These are phyloP conservation scores for Corylus avellana DNA, from an alignment of 306 rosid species.

Conservation along the genomic window DNA sequence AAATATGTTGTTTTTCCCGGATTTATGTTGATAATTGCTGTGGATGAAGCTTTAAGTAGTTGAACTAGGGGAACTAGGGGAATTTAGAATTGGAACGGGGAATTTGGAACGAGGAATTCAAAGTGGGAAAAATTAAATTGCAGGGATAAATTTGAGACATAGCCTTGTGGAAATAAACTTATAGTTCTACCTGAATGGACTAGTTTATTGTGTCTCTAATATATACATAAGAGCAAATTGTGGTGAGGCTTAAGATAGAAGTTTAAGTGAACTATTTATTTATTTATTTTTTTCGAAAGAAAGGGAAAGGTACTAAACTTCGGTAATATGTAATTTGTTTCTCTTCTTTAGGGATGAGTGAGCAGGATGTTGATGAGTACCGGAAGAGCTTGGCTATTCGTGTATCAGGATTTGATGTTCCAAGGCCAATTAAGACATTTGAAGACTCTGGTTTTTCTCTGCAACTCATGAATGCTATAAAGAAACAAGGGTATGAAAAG, in stretches of 20 bases:
- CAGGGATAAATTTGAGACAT: neutral
- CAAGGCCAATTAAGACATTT: conserved; percentile 80
- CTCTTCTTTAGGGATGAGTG: conserved; percentile 67
- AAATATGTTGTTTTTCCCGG: neutral
- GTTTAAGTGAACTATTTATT: neutral
- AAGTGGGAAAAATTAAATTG: neutral
- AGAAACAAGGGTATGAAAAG: conserved; percentile 87
- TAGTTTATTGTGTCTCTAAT: no score
- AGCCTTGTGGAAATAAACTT: no score
- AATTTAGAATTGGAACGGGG: neutral
- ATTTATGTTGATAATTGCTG: neutral
- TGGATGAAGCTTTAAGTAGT: conserved; percentile 1
- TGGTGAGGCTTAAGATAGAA: neutral
- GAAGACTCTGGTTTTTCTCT: conserved; percentile 77
- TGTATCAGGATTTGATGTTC: conserved; percentile 86
- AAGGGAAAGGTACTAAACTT: conserved; percentile 2
- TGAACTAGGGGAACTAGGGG: neutral
- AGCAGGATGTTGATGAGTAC: conserved; percentile 79
- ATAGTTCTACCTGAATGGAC: neutral
- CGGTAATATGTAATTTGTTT: conserved; percentile 5
- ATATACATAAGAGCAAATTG: neutral
- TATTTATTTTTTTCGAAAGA: neutral
- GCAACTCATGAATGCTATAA: conserved; percentile 83
- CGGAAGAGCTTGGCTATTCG: conserved; percentile 90
- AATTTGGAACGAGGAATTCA: neutral